Percentiles rank a stretch among this genome's conserved stretches.
Evolutionary conservation across 257 asterid species (phyloP).

Genomic region (Plantago major): DNA sequence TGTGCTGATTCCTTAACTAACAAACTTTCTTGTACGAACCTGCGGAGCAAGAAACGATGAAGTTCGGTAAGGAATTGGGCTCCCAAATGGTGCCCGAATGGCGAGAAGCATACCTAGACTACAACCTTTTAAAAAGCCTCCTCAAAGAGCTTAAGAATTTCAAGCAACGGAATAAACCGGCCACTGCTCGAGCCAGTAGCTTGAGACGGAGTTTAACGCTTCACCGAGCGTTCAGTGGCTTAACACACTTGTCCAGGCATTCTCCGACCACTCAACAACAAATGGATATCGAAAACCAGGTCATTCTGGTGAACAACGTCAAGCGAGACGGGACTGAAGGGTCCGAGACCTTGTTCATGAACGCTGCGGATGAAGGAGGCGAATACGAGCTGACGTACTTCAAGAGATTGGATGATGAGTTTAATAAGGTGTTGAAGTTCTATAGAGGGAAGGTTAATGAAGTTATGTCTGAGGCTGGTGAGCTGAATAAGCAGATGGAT

Average conservation of each 20-base stretch:
- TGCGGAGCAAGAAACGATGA: conserved; percentile 20
- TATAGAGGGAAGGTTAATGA: conserved; percentile 34
- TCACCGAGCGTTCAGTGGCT: conserved; percentile 47
- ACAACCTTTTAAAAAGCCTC: conserved; percentile 23
- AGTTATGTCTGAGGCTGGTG: conserved; percentile 39
- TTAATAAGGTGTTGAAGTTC: conserved; percentile 39
- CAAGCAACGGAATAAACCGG: conserved; percentile 12
- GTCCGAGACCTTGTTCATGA: conserved; percentile 20
- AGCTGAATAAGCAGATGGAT: conserved; percentile 46
- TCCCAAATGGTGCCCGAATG: conserved; percentile 53
- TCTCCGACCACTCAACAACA: background rate
- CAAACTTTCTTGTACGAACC: no score
- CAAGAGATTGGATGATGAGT: conserved; percentile 37
- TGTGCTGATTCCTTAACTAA: no score
- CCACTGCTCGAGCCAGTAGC: conserved; percentile 10
- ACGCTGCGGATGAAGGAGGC: conserved; percentile 22
- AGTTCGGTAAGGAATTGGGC: conserved; percentile 43
- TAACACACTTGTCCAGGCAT: conserved; percentile 15
- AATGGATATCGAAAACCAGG: conserved; percentile 19
- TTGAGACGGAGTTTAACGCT: conserved; percentile 23
- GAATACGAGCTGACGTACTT: conserved; percentile 38
- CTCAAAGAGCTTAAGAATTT: conserved; percentile 34
- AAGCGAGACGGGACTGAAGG: conserved; percentile 11
- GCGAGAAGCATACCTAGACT: conserved; percentile 53
- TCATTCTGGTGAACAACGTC: conserved; percentile 13